A percentile compares a stretch with the other conserved stretches of the same genome.
Conservation (phyloP, 352 stramenopile genomes). For the Phytophthora palmivora region DNA sequence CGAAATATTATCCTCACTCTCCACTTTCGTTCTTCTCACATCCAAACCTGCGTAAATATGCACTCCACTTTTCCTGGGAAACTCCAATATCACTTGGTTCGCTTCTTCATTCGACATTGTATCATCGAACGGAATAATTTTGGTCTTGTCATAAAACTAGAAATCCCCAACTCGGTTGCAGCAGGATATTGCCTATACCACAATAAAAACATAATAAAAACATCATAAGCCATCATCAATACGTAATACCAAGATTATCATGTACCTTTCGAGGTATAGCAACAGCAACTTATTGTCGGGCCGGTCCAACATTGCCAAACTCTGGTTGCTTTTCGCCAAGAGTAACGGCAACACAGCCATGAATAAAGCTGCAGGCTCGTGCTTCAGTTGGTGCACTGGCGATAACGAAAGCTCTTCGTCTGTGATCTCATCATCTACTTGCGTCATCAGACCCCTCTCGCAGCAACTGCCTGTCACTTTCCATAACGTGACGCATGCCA, state of each 20-base stretch:
- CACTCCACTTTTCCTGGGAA: constrained; percentile 41
- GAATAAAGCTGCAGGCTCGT: constrained; percentile 41
- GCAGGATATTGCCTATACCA: constrained; percentile 52
- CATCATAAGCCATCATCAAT: background rate
- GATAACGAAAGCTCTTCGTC: constrained; percentile 1
- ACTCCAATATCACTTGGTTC: constrained; percentile 48
- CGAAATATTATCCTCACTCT: constrained; percentile 5
- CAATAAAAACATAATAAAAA: background rate
- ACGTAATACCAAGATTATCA: background rate
- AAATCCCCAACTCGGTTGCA: constrained; percentile 54
- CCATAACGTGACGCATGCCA: constrained; percentile 4
- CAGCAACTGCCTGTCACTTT: constrained; percentile 6
- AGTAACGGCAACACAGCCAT: constrained; percentile 67
- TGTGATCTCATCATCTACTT: constrained; percentile 4
- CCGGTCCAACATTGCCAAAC: constrained; percentile 64
- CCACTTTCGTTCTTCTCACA: constrained; percentile 36
- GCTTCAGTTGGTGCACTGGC: constrained; percentile 8
- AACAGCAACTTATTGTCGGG: constrained; percentile 53
- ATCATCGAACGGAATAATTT: constrained; percentile 48
- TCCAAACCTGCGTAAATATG: constrained; percentile 63
- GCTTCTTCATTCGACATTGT: constrained; percentile 41
- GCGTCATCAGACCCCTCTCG: constrained; percentile 9
- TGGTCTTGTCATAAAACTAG: constrained; percentile 45
- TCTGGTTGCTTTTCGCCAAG: constrained; percentile 60
- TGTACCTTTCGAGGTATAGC: constrained; percentile 49